phyloP scores from a whole-genome alignment of 2,329 filamentous ascomycete species.

The Fusarium sp. region DNA sequence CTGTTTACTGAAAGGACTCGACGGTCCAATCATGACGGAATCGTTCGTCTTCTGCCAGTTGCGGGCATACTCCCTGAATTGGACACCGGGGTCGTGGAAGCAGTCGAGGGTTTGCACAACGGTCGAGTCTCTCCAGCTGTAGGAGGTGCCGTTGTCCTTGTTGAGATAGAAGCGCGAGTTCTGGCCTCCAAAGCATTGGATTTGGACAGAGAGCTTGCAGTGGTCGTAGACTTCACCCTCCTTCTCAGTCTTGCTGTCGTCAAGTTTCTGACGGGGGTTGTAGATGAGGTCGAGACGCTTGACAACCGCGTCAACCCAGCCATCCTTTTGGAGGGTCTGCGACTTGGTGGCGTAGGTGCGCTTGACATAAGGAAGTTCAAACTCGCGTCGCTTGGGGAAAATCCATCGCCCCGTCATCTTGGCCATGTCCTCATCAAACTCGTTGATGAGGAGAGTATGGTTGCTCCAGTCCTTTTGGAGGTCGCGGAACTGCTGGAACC shows the following conservation, averaged over 20 bases:
- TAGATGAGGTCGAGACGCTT: constrained; percentile 35
- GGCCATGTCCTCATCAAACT: constrained; percentile 57
- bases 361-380: constrained; percentile 61
- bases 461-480: constrained; percentile 47
- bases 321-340: constrained; percentile 52
- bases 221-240: constrained; percentile 45
- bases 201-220: constrained; percentile 58
- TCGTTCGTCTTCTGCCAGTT: constrained; percentile 59
- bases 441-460: constrained; percentile 41
- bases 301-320: constrained; percentile 50
- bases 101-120: constrained; percentile 56
- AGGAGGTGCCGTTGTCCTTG: constrained; percentile 58
- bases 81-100: constrained; percentile 52
- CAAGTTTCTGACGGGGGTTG: constrained; percentile 25
- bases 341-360: constrained; percentile 58
- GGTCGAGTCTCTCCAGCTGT: constrained; percentile 60
- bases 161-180: constrained; percentile 56
- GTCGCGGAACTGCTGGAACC: constrained; percentile 55
- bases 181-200: constrained; percentile 59
- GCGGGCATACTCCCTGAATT: constrained; percentile 49
- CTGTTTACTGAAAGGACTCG: constrained; percentile 51
- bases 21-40: constrained; percentile 43
- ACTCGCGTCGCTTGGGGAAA: constrained; percentile 58
- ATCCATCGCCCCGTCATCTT: constrained; percentile 58
- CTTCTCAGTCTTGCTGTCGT: constrained; percentile 13